These are phyloP conservation scores for Steccherinum ochraceum DNA, from an alignment of 768 basidiomycete genomes.

Conservation along the genomic window DNA sequence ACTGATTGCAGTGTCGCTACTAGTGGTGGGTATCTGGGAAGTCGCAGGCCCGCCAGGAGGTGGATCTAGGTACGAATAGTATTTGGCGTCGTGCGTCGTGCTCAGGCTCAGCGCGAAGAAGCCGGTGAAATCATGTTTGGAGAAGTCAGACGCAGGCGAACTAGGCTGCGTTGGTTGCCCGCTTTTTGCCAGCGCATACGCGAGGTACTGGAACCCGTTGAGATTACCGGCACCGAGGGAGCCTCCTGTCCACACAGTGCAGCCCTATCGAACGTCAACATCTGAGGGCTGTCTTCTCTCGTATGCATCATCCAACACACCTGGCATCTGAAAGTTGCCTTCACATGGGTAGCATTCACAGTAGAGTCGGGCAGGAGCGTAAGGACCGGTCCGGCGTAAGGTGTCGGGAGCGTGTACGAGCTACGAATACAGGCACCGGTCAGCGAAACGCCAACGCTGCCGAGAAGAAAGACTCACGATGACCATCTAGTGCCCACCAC, in stretches of 20 bases:
- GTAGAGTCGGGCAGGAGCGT: constrained; percentile 19
- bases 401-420: constrained; percentile 19
- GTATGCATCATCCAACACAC: too few species aligned
- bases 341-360: constrained; percentile 22
- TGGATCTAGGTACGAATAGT: constrained; percentile 17
- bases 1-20: too few species aligned
- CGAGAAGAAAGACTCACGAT: too few species aligned
- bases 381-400: constrained; percentile 20
- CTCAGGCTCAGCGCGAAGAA: constrained; percentile 23
- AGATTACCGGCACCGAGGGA: constrained; percentile 21
- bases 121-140: constrained; percentile 22
- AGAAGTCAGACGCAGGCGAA: constrained; percentile 21
- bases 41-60: too few species aligned
- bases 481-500: constrained; percentile 22
- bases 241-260: constrained; percentile 23
- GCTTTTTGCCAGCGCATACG: constrained; percentile 20
- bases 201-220: constrained; percentile 18
- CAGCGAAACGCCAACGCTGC: too few species aligned
- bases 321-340: constrained; percentile 25
- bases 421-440: constrained; percentile 4
- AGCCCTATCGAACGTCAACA: constrained; percentile 21
- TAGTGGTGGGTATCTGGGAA: neutral
- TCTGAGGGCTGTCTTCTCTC: too few species aligned
- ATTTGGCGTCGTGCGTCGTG: constrained; percentile 13
- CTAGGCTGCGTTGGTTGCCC: constrained; percentile 18